Conservation (phyloP, 306 rosid genomes). For the Prunus mira region DNA sequence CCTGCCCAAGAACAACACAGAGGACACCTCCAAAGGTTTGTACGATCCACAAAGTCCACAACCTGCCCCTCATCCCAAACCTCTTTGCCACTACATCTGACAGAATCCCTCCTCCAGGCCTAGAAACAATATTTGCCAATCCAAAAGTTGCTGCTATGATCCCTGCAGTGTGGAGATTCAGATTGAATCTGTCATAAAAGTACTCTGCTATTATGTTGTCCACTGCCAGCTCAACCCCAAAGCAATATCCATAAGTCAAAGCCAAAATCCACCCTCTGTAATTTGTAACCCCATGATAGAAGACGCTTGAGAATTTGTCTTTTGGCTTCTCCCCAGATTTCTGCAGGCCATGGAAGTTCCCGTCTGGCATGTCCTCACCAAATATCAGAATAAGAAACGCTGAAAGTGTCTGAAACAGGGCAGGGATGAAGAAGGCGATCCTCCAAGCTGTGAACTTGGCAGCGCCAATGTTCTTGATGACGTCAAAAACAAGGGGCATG, state of each 20-base stretch:
- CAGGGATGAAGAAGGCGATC: constrained; percentile 74
- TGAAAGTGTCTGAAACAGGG: constrained; percentile 57
- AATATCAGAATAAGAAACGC: constrained; percentile 51
- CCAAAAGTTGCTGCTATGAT: constrained; percentile 77
- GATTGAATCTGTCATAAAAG: constrained; percentile 67
- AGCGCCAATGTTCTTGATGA: constrained; percentile 47
- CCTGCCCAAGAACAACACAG: constrained; percentile 57
- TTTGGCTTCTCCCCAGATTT: constrained; percentile 61
- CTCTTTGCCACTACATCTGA: constrained; percentile 58
- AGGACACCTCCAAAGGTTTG: constrained; percentile 71
- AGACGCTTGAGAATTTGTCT: constrained; percentile 51
- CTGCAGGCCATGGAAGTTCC: constrained; percentile 49
- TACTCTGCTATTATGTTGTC: constrained; percentile 86
- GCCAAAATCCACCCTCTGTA: constrained; percentile 90
- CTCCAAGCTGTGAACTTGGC: constrained; percentile 80
- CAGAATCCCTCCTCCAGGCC: constrained; percentile 75
- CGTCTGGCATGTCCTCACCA: constrained; percentile 81
- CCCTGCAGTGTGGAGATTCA: constrained; percentile 72
- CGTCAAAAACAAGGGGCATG: constrained; percentile 71
- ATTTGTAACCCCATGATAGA: constrained; percentile 48
- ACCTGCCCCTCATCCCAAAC: constrained; percentile 86
- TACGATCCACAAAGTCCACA: constrained; percentile 69
- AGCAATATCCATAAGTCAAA: constrained; percentile 78
- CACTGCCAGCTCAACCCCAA: constrained; percentile 76
- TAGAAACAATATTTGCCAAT: constrained; percentile 57